phyloP scores from a whole-genome alignment of 2,329 filamentous ascomycete species.

The Phaeophleospora eucalypticola region DNA sequence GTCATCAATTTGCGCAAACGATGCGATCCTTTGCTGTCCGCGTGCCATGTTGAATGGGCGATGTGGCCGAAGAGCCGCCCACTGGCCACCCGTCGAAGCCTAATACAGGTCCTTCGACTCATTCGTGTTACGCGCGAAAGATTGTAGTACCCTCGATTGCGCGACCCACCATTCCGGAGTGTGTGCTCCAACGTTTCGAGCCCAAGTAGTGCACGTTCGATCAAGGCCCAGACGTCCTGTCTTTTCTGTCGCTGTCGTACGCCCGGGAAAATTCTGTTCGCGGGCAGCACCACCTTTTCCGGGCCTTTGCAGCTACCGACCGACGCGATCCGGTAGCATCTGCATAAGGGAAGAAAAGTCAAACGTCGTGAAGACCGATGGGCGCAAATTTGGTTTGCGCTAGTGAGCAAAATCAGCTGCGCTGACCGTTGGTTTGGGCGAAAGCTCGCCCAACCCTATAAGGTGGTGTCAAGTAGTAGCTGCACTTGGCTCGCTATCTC shows the following conservation, averaged over 20 bases:
- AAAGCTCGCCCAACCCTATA: neutral
- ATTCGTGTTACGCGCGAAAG: neutral
- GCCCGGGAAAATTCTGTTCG: neutral
- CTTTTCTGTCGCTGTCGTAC: neutral
- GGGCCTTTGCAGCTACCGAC: too few relatives aligned
- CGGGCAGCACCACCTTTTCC: too few relatives aligned
- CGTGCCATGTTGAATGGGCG: conserved; percentile 1
- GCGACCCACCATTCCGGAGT: neutral
- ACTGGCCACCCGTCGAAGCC: neutral
- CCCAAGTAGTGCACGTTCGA: neutral
- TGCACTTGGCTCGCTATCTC: neutral
- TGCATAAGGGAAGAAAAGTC: neutral
- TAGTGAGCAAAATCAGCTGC: neutral
- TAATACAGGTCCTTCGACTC: neutral
- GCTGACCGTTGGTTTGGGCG: neutral
- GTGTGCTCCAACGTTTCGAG: neutral
- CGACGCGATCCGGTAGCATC: neutral
- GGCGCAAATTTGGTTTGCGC: neutral
- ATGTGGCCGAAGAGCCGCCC: conserved; percentile 2
- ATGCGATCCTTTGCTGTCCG: conserved; percentile 2
- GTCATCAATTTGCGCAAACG: conserved; percentile 3
- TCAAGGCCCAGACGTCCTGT: neutral
- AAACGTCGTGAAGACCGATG: neutral
- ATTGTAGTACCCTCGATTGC: neutral
- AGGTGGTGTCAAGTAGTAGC: neutral